These are phyloP conservation scores for Erucastrum elatum DNA, from an alignment of 345 rosid species.

Conservation along the genomic window DNA sequence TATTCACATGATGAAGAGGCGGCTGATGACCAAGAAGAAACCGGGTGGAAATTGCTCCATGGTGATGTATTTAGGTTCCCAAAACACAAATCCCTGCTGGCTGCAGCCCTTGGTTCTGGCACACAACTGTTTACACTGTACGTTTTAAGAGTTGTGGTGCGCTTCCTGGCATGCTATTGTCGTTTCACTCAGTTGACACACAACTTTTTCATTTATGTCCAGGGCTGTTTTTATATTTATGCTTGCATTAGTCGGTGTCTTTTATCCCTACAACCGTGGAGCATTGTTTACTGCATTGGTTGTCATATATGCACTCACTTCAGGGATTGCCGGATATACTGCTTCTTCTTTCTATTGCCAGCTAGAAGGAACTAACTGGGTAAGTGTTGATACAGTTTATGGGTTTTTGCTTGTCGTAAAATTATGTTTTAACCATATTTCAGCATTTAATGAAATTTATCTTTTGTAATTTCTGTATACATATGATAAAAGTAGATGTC, in stretches of 20 bases:
- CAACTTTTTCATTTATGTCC: not conserved
- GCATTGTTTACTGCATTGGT: not conserved
- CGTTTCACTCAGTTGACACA: not conserved
- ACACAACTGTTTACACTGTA: not conserved
- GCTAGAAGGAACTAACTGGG: not conserved
- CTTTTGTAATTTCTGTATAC: too few relatives aligned
- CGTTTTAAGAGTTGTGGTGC: not conserved
- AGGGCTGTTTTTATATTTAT: not conserved
- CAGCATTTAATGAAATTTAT: too few relatives aligned
- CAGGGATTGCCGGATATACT: not conserved
- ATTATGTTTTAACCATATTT: too few relatives aligned
- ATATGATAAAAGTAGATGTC: too few relatives aligned
- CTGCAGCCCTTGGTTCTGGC: conserved; percentile 1
- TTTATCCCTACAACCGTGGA: not conserved
- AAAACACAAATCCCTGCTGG: not conserved
- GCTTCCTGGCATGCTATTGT: not conserved
- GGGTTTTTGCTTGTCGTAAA: not conserved
- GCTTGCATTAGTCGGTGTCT: not conserved
- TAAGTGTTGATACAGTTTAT: not conserved
- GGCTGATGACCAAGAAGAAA: not conserved
- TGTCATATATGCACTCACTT: not conserved
- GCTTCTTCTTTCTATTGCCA: not conserved
- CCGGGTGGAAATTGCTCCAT: not conserved
- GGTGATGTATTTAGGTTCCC: not conserved
- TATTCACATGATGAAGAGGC: not conserved